A percentile compares a stretch with the other conserved stretches of the same genome.
Conservation (phyloP, 148 eudicot genomes). For the Persicaria tinctoria region DNA sequence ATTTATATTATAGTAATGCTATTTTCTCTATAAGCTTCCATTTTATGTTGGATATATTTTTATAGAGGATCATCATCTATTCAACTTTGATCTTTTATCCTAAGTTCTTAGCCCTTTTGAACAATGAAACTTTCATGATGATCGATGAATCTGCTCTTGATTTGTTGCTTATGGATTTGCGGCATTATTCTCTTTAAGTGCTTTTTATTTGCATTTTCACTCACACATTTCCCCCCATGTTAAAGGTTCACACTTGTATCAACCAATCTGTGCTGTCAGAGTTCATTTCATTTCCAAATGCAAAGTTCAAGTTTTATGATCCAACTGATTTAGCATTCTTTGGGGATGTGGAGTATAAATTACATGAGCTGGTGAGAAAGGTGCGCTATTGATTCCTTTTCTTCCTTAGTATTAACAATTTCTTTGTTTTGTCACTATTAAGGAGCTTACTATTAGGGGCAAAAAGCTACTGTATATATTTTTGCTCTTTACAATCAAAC, state of each 20-base stretch:
- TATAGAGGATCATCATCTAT: not conserved
- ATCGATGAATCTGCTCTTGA: not conserved
- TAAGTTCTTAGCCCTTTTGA: not conserved
- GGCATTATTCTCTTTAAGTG: not conserved
- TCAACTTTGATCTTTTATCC: not conserved
- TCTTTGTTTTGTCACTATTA: not conserved
- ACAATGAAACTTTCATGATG: not conserved
- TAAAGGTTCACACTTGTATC: conserved; percentile 69
- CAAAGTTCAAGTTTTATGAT: conserved; percentile 47
- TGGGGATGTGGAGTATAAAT: conserved; percentile 2
- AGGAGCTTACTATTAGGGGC: not conserved
- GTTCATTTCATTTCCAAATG: conserved; percentile 48
- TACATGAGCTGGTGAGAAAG: conserved; percentile 4
- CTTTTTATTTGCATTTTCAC: not conserved
- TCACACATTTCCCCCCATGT: not conserved
- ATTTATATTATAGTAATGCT: not conserved
- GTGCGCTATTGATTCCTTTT: conserved; percentile 1
- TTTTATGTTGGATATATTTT: not conserved
- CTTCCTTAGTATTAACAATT: not conserved
- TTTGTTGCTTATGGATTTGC: not conserved
- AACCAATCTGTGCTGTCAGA: conserved; percentile 56
- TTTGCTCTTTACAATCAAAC: not conserved
- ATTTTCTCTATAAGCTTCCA: not conserved
- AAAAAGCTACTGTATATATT: too few species aligned
- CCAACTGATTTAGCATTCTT: conserved; percentile 29